Percentiles rank a stretch among this genome's conserved stretches.
phyloP scores from a whole-genome alignment of 2,329 filamentous ascomycete genomes.

The Penicillium sp. region DNA sequence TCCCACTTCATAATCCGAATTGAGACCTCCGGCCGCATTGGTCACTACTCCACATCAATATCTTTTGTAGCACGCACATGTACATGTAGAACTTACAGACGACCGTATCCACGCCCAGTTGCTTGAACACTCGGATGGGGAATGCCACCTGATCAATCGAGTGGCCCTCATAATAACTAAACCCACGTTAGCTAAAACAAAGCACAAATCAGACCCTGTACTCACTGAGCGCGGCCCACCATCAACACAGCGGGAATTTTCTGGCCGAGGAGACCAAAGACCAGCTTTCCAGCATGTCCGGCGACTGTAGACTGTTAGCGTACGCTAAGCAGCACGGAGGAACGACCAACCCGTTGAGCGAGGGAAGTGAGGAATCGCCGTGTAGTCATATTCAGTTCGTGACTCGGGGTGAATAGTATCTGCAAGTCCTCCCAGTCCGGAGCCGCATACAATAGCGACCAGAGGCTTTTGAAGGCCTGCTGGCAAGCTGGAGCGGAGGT shows the following conservation, averaged over 20 bases:
- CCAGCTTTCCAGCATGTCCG: constrained; percentile 66
- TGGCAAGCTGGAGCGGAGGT: constrained; percentile 55
- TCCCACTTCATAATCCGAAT: constrained; percentile 64
- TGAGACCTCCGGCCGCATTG: constrained; percentile 67
- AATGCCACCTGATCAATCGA: constrained; percentile 64
- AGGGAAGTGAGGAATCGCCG: constrained; percentile 63
- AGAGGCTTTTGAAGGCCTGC: constrained; percentile 53
- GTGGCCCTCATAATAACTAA: constrained; percentile 69
- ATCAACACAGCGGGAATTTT: constrained; percentile 62
- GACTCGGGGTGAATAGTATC: constrained; percentile 55
- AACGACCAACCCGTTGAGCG: constrained; percentile 55
- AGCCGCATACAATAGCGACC: constrained; percentile 67
- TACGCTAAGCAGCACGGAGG: neutral
- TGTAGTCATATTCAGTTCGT: constrained; percentile 58
- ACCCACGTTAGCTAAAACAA: constrained; percentile 1
- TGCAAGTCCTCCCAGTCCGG: constrained; percentile 63
- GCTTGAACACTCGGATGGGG: constrained; percentile 65
- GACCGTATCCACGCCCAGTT: constrained; percentile 62
- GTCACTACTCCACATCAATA: constrained; percentile 52
- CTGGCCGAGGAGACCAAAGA: constrained; percentile 62
- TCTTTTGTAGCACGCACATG: neutral
- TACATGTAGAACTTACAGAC: constrained; percentile 47
- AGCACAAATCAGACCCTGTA: constrained; percentile 17
- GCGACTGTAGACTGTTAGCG: constrained; percentile 41
- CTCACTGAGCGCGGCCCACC: constrained; percentile 66